Evolutionary conservation across 257 asterid species (phyloP).

Genomic region (Capsicum baccatum): DNA sequence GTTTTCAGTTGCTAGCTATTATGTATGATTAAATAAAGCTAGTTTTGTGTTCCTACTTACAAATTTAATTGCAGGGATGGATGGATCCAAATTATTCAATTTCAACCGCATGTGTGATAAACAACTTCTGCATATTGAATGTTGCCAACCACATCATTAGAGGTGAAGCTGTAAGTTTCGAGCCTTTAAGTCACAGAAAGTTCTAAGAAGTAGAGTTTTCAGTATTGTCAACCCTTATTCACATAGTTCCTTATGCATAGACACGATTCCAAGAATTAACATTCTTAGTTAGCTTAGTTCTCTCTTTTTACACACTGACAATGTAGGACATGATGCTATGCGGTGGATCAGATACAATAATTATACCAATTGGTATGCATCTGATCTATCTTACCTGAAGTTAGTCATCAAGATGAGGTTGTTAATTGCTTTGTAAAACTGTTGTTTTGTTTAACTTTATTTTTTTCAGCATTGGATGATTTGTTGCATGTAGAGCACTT

Average conservation of each 20-base stretch:
- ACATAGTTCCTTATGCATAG: background rate
- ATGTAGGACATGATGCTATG: constrained; percentile 95
- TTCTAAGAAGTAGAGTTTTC: constrained; percentile 27
- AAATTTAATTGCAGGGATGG: constrained; percentile 74
- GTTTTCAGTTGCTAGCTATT: constrained; percentile 26
- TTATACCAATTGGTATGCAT: constrained; percentile 81
- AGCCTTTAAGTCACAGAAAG: constrained; percentile 3
- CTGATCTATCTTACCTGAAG: constrained; percentile 22
- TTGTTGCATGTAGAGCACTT: constrained; percentile 90
- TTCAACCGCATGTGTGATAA: too few relatives aligned
- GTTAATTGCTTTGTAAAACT: background rate
- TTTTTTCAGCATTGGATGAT: constrained; percentile 82
- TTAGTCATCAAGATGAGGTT: constrained; percentile 9
- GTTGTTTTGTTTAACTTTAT: constrained; percentile 21
- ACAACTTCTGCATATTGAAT: too few relatives aligned
- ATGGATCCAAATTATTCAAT: constrained; percentile 39
- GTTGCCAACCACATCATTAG: constrained; percentile 71
- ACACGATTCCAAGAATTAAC: background rate
- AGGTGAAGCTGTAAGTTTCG: constrained; percentile 65
- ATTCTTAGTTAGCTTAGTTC: background rate
- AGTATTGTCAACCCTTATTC: constrained; percentile 22
- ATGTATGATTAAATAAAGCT: constrained; percentile 9
- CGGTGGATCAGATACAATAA: constrained; percentile 95
- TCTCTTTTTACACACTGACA: constrained; percentile 34
- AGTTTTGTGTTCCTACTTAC: constrained; percentile 36